phyloP scores from a whole-genome alignment of 257 asterid species.

The Handroanthus guayacan region DNA sequence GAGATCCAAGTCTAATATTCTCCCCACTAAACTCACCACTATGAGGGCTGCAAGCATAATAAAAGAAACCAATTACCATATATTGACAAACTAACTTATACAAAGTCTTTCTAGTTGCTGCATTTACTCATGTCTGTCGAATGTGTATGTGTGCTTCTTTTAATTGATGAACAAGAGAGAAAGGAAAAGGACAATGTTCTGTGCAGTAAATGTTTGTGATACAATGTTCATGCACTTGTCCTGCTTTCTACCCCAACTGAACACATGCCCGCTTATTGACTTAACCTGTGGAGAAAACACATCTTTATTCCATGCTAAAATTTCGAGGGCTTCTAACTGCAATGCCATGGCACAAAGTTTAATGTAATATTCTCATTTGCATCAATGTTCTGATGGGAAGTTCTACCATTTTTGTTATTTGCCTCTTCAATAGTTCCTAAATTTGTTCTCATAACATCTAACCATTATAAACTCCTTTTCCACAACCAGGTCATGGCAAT shows the following conservation, averaged over 20 bases:
- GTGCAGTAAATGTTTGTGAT: neutral
- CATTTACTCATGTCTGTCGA: neutral
- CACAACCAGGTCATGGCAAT: neutral
- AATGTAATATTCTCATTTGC: slow-evolving; percentile 25
- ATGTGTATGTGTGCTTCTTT: slow-evolving; percentile 4
- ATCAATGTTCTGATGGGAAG: neutral
- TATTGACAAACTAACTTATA: slow-evolving; percentile 18
- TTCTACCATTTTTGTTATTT: neutral
- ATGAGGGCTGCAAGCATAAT: slow-evolving; percentile 73
- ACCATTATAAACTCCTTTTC: neutral
- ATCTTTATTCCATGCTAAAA: slow-evolving; percentile 18
- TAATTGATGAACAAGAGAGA: slow-evolving; percentile 7
- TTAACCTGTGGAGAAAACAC: neutral
- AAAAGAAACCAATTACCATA: slow-evolving; percentile 37
- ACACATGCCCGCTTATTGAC: slow-evolving; percentile 7
- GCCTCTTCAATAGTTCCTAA: slow-evolving; percentile 3
- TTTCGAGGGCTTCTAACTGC: slow-evolving; percentile 22
- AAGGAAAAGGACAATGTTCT: slow-evolving; percentile 2
- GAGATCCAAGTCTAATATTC: slow-evolving; percentile 96
- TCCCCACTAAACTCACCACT: slow-evolving; percentile 89
- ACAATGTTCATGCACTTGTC: neutral
- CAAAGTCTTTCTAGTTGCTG: slow-evolving; percentile 5
- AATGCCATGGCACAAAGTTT: slow-evolving; percentile 18
- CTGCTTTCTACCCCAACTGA: slow-evolving; percentile 15
- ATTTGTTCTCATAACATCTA: neutral